Conservation (phyloP, 805 yeast species). For the Candida multigemmis region DNA sequence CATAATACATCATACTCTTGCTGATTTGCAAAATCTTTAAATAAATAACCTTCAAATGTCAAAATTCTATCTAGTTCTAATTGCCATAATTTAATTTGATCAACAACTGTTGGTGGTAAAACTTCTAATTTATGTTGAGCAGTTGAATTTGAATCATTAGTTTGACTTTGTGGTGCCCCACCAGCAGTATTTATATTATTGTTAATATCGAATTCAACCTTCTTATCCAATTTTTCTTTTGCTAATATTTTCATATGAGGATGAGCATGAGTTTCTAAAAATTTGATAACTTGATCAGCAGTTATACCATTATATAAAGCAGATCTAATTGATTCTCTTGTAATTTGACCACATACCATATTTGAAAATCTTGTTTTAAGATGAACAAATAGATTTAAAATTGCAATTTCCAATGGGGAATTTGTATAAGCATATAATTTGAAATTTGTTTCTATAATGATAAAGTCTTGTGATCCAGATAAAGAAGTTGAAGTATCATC, state of each 20-base stretch:
- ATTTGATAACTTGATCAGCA: slow-evolving; percentile 87
- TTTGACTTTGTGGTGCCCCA: slow-evolving; percentile 26
- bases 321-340: slow-evolving; percentile 81
- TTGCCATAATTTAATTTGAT: slow-evolving; percentile 94
- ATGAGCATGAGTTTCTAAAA: slow-evolving; percentile 87
- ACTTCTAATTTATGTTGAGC: slow-evolving; percentile 49
- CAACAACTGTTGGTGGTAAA: slow-evolving; percentile 92
- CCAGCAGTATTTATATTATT: slow-evolving; percentile 39
- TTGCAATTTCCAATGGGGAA: slow-evolving; percentile 91
- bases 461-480: slow-evolving; percentile 58
- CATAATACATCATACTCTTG: slow-evolving; percentile 67
- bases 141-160: slow-evolving; percentile 12
- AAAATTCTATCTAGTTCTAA: slow-evolving; percentile 88
- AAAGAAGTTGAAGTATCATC: slow-evolving; percentile 7
- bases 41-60: slow-evolving; percentile 77
- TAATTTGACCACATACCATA: slow-evolving; percentile 87
- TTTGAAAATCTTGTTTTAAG: slow-evolving; percentile 78
- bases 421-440: slow-evolving; percentile 88
- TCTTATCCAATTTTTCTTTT: slow-evolving; percentile 58
- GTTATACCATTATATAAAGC: slow-evolving; percentile 87
- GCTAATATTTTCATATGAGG: slow-evolving; percentile 78
- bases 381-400: slow-evolving; percentile 80
- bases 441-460: slow-evolving; percentile 90
- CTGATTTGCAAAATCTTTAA: slow-evolving; percentile 72
- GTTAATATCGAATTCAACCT: slow-evolving; percentile 52